A percentile compares a stretch with the other conserved stretches of the same genome.
Conservation (phyloP, 2,329 filamentous ascomycete genomes). For the Thielaviopsis populi region DNA sequence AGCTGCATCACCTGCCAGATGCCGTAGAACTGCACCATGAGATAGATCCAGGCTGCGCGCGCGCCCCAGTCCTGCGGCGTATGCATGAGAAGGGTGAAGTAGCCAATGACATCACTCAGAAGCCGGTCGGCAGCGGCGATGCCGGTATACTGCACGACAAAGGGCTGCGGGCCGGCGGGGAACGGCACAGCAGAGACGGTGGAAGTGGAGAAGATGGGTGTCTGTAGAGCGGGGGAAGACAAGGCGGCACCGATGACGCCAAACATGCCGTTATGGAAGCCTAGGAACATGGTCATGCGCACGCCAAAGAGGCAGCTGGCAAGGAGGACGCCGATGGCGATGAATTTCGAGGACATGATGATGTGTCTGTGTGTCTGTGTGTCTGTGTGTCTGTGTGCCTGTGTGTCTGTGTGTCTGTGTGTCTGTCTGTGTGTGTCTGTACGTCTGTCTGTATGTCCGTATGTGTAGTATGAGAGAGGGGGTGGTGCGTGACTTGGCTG, state of each 20-base stretch:
- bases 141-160: neutral
- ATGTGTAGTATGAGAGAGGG: no score
- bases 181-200: neutral
- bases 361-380: neutral
- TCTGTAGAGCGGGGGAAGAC: neutral
- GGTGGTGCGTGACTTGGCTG: no score
- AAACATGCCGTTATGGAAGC: conserved; percentile 11
- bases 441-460: no score
- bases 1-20: conserved; percentile 6
- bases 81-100: conserved; percentile 10
- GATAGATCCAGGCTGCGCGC: neutral
- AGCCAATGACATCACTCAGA: conserved; percentile 4
- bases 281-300: neutral
- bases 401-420: neutral
- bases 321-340: neutral
- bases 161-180: conserved; percentile 7
- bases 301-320: neutral
- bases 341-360: conserved; percentile 1
- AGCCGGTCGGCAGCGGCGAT: conserved; percentile 4
- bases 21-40: conserved; percentile 12
- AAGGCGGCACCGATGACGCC: neutral
- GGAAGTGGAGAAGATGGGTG: neutral
- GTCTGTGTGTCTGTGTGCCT: no score
- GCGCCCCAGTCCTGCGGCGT: neutral
- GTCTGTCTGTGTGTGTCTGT: neutral